These are phyloP conservation scores for Aspergillus brasiliensis DNA, from an alignment of 2,329 filamentous ascomycete species.

Conservation along the genomic window DNA sequence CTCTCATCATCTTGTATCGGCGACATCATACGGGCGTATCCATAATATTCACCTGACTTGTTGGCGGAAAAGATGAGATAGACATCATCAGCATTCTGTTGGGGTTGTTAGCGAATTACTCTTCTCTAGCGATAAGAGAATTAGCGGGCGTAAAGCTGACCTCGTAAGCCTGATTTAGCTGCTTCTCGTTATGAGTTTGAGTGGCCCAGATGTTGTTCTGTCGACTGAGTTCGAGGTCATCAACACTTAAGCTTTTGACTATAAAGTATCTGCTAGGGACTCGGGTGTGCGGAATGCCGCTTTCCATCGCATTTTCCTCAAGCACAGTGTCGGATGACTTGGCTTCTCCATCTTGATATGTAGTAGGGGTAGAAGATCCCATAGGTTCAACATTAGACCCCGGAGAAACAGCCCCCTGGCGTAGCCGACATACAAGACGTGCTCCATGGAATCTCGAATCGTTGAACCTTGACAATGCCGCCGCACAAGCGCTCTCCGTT, in stretches of 20 bases:
- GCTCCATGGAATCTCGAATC: conserved; percentile 88
- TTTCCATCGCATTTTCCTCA: conserved; percentile 8
- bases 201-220: conserved; percentile 89
- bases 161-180: conserved; percentile 78
- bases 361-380: conserved; percentile 54
- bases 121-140: neutral
- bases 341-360: conserved; percentile 36
- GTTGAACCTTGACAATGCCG: conserved; percentile 81
- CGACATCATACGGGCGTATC: conserved; percentile 88
- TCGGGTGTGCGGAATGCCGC: conserved; percentile 24
- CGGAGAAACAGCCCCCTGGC: conserved; percentile 56
- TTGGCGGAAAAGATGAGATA: conserved; percentile 95
- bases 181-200: conserved; percentile 87
- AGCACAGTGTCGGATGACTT: conserved; percentile 11
- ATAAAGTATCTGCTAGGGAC: conserved; percentile 82
- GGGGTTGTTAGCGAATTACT: neutral
- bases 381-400: conserved; percentile 30
- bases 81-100: conserved; percentile 75
- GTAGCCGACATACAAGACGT: conserved; percentile 79
- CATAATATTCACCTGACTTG: conserved; percentile 96
- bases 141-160: conserved; percentile 50
- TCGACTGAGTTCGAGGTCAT: conserved; percentile 88
- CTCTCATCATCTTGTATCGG: conserved; percentile 76
- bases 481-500: conserved; percentile 72
- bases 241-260: conserved; percentile 86